Evolutionary conservation across 495 filamentous ascomycete genomes (phyloP).

Genomic region (Achaetomiella virescens): DNA sequence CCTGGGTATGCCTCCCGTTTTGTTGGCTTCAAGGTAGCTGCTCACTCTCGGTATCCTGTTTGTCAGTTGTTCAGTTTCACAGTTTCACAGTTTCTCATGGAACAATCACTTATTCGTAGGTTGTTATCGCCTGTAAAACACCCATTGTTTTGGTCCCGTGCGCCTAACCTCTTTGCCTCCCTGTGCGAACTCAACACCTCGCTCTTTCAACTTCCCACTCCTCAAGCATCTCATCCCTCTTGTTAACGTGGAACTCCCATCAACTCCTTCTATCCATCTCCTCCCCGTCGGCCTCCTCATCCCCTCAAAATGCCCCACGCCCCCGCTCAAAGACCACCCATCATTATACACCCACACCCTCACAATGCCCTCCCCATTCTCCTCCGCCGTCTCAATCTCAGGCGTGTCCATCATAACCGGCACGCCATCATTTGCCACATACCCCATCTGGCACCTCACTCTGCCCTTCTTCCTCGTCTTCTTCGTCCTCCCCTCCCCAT

Average conservation of each 20-base stretch:
- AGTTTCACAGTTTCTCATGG: no score
- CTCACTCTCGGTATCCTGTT: no score
- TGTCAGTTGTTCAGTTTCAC: no score
- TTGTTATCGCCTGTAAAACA: no score
- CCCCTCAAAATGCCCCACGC: slow-evolving; percentile 22
- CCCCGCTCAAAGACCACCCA: slow-evolving; percentile 11
- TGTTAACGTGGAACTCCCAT: background rate
- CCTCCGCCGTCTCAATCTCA: slow-evolving; percentile 13
- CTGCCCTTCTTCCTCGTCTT: no score
- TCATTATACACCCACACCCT: slow-evolving; percentile 26
- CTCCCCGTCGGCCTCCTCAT: slow-evolving; percentile 7
- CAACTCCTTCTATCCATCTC: background rate
- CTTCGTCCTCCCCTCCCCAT: no score
- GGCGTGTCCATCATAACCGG: slow-evolving; percentile 21
- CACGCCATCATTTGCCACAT: slow-evolving; percentile 11
- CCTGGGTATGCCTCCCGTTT: no score
- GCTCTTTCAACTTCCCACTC: background rate
- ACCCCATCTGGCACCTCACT: slow-evolving; percentile 18
- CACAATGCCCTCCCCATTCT: slow-evolving; percentile 16
- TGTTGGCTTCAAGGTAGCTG: no score
- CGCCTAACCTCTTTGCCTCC: no score
- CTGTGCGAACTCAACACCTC: background rate
- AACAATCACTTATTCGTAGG: no score
- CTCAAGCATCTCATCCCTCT: background rate
- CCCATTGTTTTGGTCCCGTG: no score